Percentiles rank a stretch among this genome's conserved stretches.
Conservation (phyloP, 257 asterid species). For the Sherardia arvensis region DNA sequence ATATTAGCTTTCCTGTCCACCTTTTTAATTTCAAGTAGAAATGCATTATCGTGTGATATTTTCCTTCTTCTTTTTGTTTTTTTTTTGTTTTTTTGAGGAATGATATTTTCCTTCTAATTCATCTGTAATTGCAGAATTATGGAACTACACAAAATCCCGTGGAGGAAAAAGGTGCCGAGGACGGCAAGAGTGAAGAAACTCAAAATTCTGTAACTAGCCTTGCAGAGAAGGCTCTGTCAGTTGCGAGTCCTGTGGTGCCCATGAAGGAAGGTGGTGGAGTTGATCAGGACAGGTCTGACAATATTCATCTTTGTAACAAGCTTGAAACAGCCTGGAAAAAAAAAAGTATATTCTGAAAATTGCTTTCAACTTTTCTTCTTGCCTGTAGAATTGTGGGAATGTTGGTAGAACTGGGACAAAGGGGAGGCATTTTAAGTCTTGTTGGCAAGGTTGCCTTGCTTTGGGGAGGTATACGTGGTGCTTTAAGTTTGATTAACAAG, state of each 20-base stretch:
- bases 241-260: conserved; percentile 94
- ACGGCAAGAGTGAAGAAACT: conserved; percentile 27
- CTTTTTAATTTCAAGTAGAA: not conserved
- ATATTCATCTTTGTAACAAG: not conserved
- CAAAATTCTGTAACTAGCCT: conserved; percentile 59
- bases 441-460: conserved; percentile 79
- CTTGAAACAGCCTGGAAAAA: conserved; percentile 2
- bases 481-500: conserved; percentile 78
- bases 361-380: conserved; percentile 21
- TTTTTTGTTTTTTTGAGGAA: too few species aligned
- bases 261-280: conserved; percentile 74
- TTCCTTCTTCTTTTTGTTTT: too few species aligned
- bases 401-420: conserved; percentile 90
- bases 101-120: conserved; percentile 6
- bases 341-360: conserved; percentile 10
- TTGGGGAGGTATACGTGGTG: conserved; percentile 99
- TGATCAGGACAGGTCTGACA: conserved; percentile 80
- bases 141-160: conserved; percentile 30
- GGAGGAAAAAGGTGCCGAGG: conserved; percentile 27
- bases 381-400: conserved; percentile 61
- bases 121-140: conserved; percentile 38
- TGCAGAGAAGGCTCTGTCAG: conserved; percentile 95
- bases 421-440: conserved; percentile 72
- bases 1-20: not conserved
- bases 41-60: not conserved